Percentiles rank a stretch among this genome's conserved stretches.
These are phyloP conservation scores for Cryphonectria carpinicola DNA, from an alignment of 2,329 filamentous ascomycete species.

Conservation along the genomic window DNA sequence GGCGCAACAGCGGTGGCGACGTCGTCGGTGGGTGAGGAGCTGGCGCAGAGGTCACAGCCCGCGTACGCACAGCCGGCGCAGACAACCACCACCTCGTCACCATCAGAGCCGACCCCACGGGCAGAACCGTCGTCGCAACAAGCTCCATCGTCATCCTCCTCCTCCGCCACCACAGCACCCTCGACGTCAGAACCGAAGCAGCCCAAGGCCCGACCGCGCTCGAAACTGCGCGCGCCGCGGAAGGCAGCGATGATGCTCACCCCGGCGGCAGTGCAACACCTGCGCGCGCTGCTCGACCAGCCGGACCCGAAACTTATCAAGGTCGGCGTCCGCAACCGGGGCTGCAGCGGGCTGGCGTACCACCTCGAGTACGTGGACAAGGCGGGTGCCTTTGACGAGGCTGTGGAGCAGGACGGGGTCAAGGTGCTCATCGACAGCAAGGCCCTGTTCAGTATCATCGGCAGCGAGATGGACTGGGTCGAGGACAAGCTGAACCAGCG, in stretches of 20 bases:
- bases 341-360: slow-evolving; percentile 92
- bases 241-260: slow-evolving; percentile 93
- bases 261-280: slow-evolving; percentile 75
- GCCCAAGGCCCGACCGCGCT: slow-evolving; percentile 55
- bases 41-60: slow-evolving; percentile 69
- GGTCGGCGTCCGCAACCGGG: slow-evolving; percentile 90
- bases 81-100: slow-evolving; percentile 25
- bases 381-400: slow-evolving; percentile 84
- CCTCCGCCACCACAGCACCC: slow-evolving; percentile 8
- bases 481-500: slow-evolving; percentile 92
- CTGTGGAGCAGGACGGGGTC: slow-evolving; percentile 93
- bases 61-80: slow-evolving; percentile 37
- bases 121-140: slow-evolving; percentile 8
- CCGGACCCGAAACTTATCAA: slow-evolving; percentile 92
- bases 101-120: slow-evolving; percentile 10
- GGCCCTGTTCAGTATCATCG: slow-evolving; percentile 96
- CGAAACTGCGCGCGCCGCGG: slow-evolving; percentile 70
- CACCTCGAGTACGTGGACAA: slow-evolving; percentile 95
- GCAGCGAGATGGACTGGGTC: slow-evolving; percentile 98
- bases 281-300: slow-evolving; percentile 76
- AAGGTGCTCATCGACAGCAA: slow-evolving; percentile 97
- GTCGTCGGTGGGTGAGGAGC: slow-evolving; percentile 58
- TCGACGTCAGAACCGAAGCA: slow-evolving; percentile 48
- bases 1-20: slow-evolving; percentile 1
- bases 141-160: not conserved